A percentile compares a stretch with the other conserved stretches of the same genome.
These are phyloP conservation scores for Trichoderma guizhouense DNA, from an alignment of 2,329 filamentous ascomycete genomes.

Conservation along the genomic window DNA sequence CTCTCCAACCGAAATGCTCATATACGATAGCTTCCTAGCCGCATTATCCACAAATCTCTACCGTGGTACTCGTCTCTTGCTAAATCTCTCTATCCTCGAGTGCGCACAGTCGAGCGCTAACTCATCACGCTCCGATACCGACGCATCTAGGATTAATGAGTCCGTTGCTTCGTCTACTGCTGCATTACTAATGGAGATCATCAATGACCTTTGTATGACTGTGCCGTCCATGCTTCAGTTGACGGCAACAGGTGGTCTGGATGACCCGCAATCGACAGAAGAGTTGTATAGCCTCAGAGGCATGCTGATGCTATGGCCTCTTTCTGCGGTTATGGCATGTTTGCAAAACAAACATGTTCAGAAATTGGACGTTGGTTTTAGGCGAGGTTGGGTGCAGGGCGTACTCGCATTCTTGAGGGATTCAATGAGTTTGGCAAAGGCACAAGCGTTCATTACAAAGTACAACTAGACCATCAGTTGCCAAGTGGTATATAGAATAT, in stretches of 20 bases:
- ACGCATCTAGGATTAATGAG: not conserved
- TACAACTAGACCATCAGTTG: not conserved
- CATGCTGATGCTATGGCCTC: not conserved
- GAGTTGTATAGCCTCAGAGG: not conserved
- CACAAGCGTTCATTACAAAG: not conserved
- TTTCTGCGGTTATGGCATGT: not conserved
- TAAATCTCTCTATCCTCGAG: not conserved
- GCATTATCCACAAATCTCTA: not conserved
- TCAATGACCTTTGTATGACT: not conserved
- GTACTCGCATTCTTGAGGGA: not conserved
- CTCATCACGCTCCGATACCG: not conserved
- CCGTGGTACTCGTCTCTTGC: not conserved
- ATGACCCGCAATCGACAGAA: not conserved
- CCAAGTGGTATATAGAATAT: accelerated
- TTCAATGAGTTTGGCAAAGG: not conserved
- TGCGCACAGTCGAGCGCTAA: not conserved
- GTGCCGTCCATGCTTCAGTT: not conserved
- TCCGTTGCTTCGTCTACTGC: not conserved
- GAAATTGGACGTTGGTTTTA: not conserved
- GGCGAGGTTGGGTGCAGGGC: not conserved
- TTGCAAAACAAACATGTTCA: not conserved
- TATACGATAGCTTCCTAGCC: not conserved
- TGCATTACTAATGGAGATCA: not conserved
- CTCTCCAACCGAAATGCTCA: not conserved
- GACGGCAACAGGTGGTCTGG: not conserved